Percentiles rank a stretch among this genome's conserved stretches.
Conservation (phyloP, 371 early-diverging fungal species). For the Mucor ambiguus region DNA sequence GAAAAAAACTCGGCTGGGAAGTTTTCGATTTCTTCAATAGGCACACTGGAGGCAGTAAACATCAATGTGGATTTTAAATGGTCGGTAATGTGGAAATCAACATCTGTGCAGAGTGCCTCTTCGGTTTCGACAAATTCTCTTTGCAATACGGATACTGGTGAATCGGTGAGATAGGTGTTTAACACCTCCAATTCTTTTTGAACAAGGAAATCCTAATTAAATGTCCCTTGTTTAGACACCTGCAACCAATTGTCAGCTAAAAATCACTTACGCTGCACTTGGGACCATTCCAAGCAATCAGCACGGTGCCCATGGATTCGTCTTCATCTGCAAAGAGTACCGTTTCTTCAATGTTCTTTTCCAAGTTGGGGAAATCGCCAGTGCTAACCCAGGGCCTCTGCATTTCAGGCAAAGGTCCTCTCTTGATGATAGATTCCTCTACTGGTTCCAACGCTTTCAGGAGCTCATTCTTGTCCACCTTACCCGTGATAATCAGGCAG, state of each 20-base stretch:
- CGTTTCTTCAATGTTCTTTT: slow-evolving; percentile 50
- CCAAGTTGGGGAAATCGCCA: slow-evolving; percentile 52
- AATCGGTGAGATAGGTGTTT: slow-evolving; percentile 64
- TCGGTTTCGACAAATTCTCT: slow-evolving; percentile 73
- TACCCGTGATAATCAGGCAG: slow-evolving; percentile 67
- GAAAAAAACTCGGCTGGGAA: slow-evolving; percentile 50
- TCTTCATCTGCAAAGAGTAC: slow-evolving; percentile 73
- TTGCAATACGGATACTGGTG: slow-evolving; percentile 64
- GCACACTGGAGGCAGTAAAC: slow-evolving; percentile 61
- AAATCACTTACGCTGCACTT: slow-evolving; percentile 50
- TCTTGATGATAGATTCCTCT: slow-evolving; percentile 61
- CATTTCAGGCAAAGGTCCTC: slow-evolving; percentile 58
- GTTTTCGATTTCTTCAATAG: slow-evolving; percentile 63
- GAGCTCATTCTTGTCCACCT: slow-evolving; percentile 52
- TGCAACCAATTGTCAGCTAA: neutral
- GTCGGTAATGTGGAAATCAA: slow-evolving; percentile 56
- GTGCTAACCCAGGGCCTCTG: slow-evolving; percentile 68
- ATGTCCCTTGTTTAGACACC: neutral
- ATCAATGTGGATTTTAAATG: slow-evolving; percentile 59
- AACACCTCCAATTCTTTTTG: slow-evolving; percentile 53
- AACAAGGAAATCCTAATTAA: slow-evolving; percentile 39
- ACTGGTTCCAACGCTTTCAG: slow-evolving; percentile 56
- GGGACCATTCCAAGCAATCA: slow-evolving; percentile 68
- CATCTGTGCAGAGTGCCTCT: slow-evolving; percentile 69
- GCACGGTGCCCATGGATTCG: slow-evolving; percentile 67